Base-by-base conservation (phyloP, 139 green algal genomes). In the Picochlorum sp. region DNA sequence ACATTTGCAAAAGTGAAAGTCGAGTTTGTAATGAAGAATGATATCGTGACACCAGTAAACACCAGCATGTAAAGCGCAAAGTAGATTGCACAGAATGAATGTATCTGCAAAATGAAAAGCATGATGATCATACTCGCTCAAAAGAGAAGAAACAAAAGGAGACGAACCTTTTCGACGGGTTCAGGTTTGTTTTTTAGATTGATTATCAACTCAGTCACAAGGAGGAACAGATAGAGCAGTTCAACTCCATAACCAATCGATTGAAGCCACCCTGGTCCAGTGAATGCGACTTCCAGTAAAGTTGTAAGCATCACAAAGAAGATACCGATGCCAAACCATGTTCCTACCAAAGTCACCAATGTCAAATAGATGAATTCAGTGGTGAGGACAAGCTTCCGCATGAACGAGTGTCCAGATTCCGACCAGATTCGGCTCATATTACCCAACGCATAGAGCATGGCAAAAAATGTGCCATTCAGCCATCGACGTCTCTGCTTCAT, bases 381-480 rank as follows among this genome's bases (percentile, higher is more conserved):
- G 6, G 63, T 69, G 16, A 60, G 23, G 9, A 69, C 63, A 4
- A 62, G 15, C 32, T 69, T 60, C 13, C 63, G 58, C 21, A 61
- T 41, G 30, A 71, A 73, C 28, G 44, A 61, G 65, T 78, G 71
- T 21, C 69, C 58, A 52, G 49, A 66, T 58, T 78, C 65, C 4
- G 65, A 69, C 71, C 71, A 78, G 46, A 78, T 78, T 59, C 71
- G 65, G 24, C 20, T 26, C 49, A 61, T 72, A 64, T 78, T 78
- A 47, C 64, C 62, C 41, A 78, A 60, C 14, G 71, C 66, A 69
- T 78, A 78, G 32, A 78, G 59, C 59, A 70, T 70, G 23, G 71
- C 71, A 9, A 78, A 78, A 61, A 78, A 78, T 50, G 71, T 78
- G 38, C 71, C 71, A 65, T 78, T 78, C 3, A 78, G 54, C 71